Evolutionary conservation across 106 monocot genomes (phyloP).

Genomic region (Amphibolis antarctica): DNA sequence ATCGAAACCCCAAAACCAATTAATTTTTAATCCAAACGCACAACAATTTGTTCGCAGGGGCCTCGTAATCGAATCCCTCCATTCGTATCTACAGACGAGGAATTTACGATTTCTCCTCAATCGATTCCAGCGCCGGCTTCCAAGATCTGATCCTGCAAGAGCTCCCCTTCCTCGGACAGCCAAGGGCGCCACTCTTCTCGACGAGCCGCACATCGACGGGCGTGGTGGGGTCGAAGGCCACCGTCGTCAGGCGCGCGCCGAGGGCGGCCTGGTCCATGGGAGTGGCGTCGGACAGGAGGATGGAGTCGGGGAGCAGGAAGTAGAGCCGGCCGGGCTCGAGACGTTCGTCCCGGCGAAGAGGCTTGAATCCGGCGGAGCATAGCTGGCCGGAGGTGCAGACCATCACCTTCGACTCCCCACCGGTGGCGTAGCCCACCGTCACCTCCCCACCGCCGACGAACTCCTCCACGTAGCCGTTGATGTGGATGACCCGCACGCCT

Average conservation of each 20-base stretch:
- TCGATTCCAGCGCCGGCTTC: slow-evolving; percentile 64
- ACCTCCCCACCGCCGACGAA: slow-evolving; percentile 26
- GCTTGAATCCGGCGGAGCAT: slow-evolving; percentile 14
- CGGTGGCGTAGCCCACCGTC: slow-evolving; percentile 41
- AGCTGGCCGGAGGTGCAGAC: slow-evolving; percentile 53
- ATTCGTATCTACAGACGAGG: no score
- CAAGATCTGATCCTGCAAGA: slow-evolving; percentile 18
- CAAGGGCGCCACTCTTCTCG: neutral
- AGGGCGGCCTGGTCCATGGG: slow-evolving; percentile 41
- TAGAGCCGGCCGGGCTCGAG: slow-evolving; percentile 61
- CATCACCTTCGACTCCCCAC: slow-evolving; percentile 30
- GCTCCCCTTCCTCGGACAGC: neutral
- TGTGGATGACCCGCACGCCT: slow-evolving; percentile 61
- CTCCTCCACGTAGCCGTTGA: slow-evolving; percentile 67
- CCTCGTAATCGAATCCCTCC: no score
- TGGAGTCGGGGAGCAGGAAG: slow-evolving; percentile 55
- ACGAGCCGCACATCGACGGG: slow-evolving; percentile 5
- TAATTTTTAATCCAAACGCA: no score
- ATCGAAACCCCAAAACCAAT: no score
- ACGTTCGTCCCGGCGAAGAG: slow-evolving; percentile 23
- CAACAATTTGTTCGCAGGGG: no score
- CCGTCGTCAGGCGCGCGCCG: slow-evolving; percentile 33
- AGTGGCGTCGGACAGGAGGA: slow-evolving; percentile 39
- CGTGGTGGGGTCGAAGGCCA: slow-evolving; percentile 18
- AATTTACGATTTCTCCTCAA: slow-evolving; percentile 47